Evolutionary conservation across 1,139 yeast species (phyloP).

Genomic region (Debaryomycetaceae sp.): DNA sequence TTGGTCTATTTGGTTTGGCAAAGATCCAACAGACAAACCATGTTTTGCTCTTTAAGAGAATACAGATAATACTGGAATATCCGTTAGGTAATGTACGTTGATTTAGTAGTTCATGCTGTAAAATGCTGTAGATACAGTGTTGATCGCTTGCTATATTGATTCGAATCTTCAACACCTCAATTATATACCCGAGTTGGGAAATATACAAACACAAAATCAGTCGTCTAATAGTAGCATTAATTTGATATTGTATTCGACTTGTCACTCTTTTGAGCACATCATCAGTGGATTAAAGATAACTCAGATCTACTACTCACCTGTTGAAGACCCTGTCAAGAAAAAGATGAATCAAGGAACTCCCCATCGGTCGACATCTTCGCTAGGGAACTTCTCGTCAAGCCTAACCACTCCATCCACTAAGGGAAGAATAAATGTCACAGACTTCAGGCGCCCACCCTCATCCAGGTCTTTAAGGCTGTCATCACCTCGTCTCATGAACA

Average conservation of each 20-base stretch:
- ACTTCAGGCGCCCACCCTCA: conserved; percentile 25
- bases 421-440: conserved; percentile 16
- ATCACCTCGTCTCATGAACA: conserved; percentile 16
- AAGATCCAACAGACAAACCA: conserved; percentile 62
- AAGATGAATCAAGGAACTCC: conserved; percentile 14
- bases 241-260: not conserved
- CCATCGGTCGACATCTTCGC: conserved; percentile 21
- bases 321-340: too few species aligned
- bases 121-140: too few species aligned
- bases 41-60: conserved; percentile 13
- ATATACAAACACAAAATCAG: conserved; percentile 4
- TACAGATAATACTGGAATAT: not conserved
- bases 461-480: conserved; percentile 18
- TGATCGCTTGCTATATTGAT: too few species aligned
- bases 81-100: too few species aligned
- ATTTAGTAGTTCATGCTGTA: too few species aligned
- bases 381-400: conserved; percentile 11
- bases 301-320: too few species aligned
- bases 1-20: conserved; percentile 68
- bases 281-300: too few species aligned
- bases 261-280: not conserved
- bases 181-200: conserved; percentile 15
- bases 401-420: conserved; percentile 13
- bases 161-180: conserved; percentile 1
- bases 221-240: not conserved